Conservation (phyloP, 257 asterid genomes). For the Hygrophila difformis region DNA sequence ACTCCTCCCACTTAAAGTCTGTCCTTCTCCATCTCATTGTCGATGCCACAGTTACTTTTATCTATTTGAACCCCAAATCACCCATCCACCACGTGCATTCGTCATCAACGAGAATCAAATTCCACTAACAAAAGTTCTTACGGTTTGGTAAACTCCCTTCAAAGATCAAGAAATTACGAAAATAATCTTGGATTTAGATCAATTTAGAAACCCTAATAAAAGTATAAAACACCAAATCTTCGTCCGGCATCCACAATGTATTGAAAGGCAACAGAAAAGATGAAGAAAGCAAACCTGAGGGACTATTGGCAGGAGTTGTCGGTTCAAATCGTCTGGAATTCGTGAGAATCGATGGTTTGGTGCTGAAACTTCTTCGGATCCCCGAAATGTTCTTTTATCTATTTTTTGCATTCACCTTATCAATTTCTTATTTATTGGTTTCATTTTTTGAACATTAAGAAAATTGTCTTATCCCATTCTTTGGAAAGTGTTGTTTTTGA, state of each 20-base stretch:
- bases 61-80: too few species aligned
- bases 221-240: neutral
- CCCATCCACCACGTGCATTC: too few species aligned
- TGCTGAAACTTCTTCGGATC: conserved; percentile 49
- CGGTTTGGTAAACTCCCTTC: neutral
- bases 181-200: neutral
- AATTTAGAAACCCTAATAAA: neutral
- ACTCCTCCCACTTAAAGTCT: too few species aligned
- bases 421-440: too few species aligned
- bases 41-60: too few species aligned
- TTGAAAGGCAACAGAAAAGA: conserved; percentile 6
- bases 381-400: conserved; percentile 30
- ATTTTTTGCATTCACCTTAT: too few species aligned
- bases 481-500: too few species aligned
- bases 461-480: too few species aligned
- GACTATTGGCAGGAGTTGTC: conserved; percentile 74
- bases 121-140: too few species aligned
- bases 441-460: too few species aligned
- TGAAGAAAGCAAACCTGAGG: conserved; percentile 44
- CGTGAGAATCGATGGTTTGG: conserved; percentile 44
- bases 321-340: conserved; percentile 48
- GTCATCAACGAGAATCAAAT: too few species aligned
- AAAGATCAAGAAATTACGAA: neutral
- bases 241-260: neutral
- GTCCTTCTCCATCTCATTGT: too few species aligned